A percentile compares a stretch with the other conserved stretches of the same genome.
These are phyloP conservation scores for Cicer yamashitae DNA, from an alignment of 306 rosid species.

Conservation along the genomic window DNA sequence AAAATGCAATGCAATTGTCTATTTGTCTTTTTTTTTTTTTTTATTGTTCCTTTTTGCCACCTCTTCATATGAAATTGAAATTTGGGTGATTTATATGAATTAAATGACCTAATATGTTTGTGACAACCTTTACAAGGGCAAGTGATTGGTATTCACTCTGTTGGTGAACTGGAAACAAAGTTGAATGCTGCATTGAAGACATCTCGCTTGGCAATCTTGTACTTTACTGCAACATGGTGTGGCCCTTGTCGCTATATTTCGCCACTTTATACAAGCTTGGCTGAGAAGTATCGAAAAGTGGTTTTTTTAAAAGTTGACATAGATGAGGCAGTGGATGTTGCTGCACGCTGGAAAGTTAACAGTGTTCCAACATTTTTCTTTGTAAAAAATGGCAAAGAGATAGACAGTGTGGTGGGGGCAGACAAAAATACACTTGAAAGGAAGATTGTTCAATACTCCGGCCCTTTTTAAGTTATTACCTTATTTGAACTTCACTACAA, in stretches of 20 bases:
- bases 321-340: conserved; percentile 74
- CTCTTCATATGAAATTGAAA: neutral
- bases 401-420: conserved; percentile 74
- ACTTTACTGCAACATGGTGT: conserved; percentile 93
- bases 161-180: conserved; percentile 62
- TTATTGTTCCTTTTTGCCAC: neutral
- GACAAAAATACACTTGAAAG: conserved; percentile 66
- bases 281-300: conserved; percentile 68
- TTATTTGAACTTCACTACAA: conserved; percentile 17
- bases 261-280: conserved; percentile 75
- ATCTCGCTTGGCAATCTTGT: conserved; percentile 70
- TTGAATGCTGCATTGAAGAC: conserved; percentile 74
- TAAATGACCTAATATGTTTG: conserved; percentile 19
- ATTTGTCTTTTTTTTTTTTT: neutral
- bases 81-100: conserved; percentile 30
- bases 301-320: conserved; percentile 80
- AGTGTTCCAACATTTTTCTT: conserved; percentile 85
- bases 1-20: conserved; percentile 12
- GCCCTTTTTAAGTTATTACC: conserved; percentile 49
- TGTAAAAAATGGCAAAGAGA: conserved; percentile 66
- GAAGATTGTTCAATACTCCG: conserved; percentile 66
- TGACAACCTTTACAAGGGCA: conserved; percentile 56
- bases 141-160: conserved; percentile 69
- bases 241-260: conserved; percentile 85
- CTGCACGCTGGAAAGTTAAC: conserved; percentile 70